These are phyloP conservation scores for Phytophthora multivora DNA, from an alignment of 352 stramenopile species.

Conservation along the genomic window DNA sequence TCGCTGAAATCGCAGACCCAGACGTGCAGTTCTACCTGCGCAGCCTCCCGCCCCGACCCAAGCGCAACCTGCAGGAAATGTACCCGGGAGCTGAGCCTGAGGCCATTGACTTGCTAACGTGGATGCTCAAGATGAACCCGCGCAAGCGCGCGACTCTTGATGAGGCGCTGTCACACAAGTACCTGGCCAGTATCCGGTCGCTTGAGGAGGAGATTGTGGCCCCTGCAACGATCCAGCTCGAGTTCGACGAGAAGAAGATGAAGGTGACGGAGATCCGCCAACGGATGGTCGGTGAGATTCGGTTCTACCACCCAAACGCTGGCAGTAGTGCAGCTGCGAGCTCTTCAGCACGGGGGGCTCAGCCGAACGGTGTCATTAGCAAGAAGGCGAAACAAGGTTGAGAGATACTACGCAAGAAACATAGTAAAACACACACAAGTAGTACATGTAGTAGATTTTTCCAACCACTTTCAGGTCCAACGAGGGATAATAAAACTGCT, in stretches of 20 bases:
- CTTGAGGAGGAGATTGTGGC: conserved; percentile 88
- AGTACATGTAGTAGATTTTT: conserved; percentile 4
- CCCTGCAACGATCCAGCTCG: conserved; percentile 77
- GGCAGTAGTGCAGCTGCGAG: conserved; percentile 22
- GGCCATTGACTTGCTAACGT: conserved; percentile 78
- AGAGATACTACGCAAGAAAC: conserved; percentile 5
- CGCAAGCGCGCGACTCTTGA: conserved; percentile 80
- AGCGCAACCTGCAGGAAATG: conserved; percentile 81
- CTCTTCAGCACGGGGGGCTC: conserved; percentile 7
- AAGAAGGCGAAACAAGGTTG: conserved; percentile 47
- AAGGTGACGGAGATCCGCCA: conserved; percentile 79
- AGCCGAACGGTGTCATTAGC: conserved; percentile 28
- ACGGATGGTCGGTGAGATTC: conserved; percentile 81
- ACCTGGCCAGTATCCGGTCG: conserved; percentile 83
- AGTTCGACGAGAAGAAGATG: conserved; percentile 90
- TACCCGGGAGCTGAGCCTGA: conserved; percentile 84
- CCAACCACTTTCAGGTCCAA: no score
- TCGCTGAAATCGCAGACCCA: conserved; percentile 83
- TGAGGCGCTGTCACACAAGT: conserved; percentile 84
- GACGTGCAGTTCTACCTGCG: conserved; percentile 86
- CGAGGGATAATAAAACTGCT: no score
- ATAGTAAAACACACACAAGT: conserved; percentile 26
- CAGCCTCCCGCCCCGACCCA: conserved; percentile 66
- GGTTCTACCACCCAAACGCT: conserved; percentile 71
- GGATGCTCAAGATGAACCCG: conserved; percentile 90